Conservation (phyloP, 352 stramenopile species). For the Phytophthora boehmeriae region DNA sequence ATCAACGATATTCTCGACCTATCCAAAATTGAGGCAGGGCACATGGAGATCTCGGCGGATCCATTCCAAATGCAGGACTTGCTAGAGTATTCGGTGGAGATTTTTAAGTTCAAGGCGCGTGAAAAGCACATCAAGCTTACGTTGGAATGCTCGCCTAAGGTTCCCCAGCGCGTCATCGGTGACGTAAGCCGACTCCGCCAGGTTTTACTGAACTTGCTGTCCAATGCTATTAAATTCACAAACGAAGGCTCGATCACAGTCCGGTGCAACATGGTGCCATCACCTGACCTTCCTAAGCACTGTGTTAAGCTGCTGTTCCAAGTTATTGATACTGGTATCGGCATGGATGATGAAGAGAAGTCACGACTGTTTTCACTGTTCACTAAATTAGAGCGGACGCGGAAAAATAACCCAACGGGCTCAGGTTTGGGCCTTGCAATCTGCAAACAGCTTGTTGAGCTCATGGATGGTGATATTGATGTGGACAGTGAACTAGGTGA, state of each 20-base stretch:
- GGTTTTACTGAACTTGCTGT: slow-evolving; percentile 76
- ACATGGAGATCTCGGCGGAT: slow-evolving; percentile 81
- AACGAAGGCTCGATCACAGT: slow-evolving; percentile 74
- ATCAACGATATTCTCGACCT: slow-evolving; percentile 91
- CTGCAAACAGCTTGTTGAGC: slow-evolving; percentile 75
- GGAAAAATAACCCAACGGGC: slow-evolving; percentile 73
- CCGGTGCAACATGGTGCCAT: slow-evolving; percentile 60
- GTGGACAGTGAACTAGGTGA: slow-evolving; percentile 70
- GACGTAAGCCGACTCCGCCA: slow-evolving; percentile 72
- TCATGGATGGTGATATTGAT: slow-evolving; percentile 75
- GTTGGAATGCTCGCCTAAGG: slow-evolving; percentile 53
- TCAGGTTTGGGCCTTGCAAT: slow-evolving; percentile 74
- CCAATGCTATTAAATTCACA: slow-evolving; percentile 85
- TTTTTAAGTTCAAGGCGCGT: slow-evolving; percentile 82
- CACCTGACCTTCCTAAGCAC: slow-evolving; percentile 54
- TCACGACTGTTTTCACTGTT: slow-evolving; percentile 69
- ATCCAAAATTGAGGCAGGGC: slow-evolving; percentile 92
- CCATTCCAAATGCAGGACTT: slow-evolving; percentile 76
- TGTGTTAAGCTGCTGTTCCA: slow-evolving; percentile 73
- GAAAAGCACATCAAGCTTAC: slow-evolving; percentile 86
- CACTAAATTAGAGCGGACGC: slow-evolving; percentile 67
- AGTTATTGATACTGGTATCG: slow-evolving; percentile 73
- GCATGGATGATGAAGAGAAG: slow-evolving; percentile 72
- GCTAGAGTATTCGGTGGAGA: slow-evolving; percentile 81
- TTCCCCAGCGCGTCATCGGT: slow-evolving; percentile 62